phyloP scores from a whole-genome alignment of 148 eudicot species.

The Diospyros kaki region DNA sequence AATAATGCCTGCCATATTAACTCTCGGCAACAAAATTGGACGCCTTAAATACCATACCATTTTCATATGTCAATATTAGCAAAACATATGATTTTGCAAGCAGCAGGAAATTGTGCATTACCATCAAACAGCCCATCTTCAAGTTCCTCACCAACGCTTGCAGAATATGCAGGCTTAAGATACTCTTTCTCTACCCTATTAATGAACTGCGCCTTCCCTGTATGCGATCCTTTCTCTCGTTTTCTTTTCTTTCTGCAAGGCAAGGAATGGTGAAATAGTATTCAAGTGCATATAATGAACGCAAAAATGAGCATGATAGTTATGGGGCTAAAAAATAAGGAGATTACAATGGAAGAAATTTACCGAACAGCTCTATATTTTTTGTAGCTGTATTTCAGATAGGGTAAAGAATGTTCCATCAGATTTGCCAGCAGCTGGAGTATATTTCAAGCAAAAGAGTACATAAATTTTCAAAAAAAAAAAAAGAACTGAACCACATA shows the following conservation, averaged over 20 bases:
- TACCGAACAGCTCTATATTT: constrained; percentile 75
- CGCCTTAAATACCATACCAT: background rate
- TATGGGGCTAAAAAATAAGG: background rate
- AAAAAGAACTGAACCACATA: background rate
- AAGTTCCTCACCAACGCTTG: constrained; percentile 89
- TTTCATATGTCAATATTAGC: background rate
- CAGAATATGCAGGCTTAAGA: constrained; percentile 77
- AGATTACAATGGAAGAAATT: constrained; percentile 15
- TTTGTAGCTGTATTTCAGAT: constrained; percentile 66
- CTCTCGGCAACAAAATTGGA: background rate
- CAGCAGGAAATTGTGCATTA: constrained; percentile 22
- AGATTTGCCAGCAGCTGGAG: constrained; percentile 80
- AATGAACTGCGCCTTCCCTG: constrained; percentile 41
- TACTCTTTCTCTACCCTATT: constrained; percentile 91
- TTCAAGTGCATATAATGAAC: background rate
- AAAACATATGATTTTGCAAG: background rate
- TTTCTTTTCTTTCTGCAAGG: constrained; percentile 58
- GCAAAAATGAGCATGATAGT: too few species aligned
- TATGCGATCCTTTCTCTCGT: constrained; percentile 43
- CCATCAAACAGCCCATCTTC: constrained; percentile 99
- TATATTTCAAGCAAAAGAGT: constrained; percentile 5
- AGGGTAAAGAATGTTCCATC: constrained; percentile 76
- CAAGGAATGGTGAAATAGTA: constrained; percentile 5
- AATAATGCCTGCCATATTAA: background rate
- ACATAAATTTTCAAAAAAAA: background rate